Conservation (phyloP, 352 stramenopile species). For the Peronospora farinosa region DNA sequence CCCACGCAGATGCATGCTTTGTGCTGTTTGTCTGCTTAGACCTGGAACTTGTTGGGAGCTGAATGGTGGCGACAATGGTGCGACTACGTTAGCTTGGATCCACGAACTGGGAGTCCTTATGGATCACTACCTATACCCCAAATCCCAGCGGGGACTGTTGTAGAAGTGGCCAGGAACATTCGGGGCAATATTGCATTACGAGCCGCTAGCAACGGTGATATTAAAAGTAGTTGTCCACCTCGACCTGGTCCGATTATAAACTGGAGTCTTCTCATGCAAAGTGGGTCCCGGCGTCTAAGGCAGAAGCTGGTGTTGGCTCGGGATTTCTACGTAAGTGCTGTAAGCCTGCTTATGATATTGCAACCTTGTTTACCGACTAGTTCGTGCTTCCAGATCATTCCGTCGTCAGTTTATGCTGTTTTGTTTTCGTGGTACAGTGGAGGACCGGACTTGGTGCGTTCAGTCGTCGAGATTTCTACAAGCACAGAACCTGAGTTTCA, state of each 20-base stretch:
- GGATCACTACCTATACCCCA: conserved; percentile 49
- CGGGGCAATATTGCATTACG: conserved; percentile 24
- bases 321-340: conserved; percentile 71
- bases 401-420: conserved; percentile 52
- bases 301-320: conserved; percentile 59
- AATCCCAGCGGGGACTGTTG: conserved; percentile 36
- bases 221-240: conserved; percentile 10
- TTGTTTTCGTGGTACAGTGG: conserved; percentile 78
- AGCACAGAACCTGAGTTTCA: conserved; percentile 31
- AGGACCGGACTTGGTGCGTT: conserved; percentile 56
- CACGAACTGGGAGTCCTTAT: conserved; percentile 52
- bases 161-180: conserved; percentile 31
- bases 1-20: conserved; percentile 18
- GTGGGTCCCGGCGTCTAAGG: conserved; percentile 66
- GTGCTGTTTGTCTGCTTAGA: conserved; percentile 27
- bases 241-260: conserved; percentile 75
- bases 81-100: conserved; percentile 59
- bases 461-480: conserved; percentile 39
- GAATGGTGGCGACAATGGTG: conserved; percentile 82
- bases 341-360: conserved; percentile 1
- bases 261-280: conserved; percentile 70
- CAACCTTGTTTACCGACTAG: not conserved
- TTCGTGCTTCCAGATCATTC: conserved; percentile 47
- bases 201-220: conserved; percentile 17
- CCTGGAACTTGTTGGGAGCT: conserved; percentile 66